Percentiles rank a stretch among this genome's conserved stretches.
Evolutionary conservation across 495 filamentous ascomycete species (phyloP).

Genomic region (Cercophora samala): DNA sequence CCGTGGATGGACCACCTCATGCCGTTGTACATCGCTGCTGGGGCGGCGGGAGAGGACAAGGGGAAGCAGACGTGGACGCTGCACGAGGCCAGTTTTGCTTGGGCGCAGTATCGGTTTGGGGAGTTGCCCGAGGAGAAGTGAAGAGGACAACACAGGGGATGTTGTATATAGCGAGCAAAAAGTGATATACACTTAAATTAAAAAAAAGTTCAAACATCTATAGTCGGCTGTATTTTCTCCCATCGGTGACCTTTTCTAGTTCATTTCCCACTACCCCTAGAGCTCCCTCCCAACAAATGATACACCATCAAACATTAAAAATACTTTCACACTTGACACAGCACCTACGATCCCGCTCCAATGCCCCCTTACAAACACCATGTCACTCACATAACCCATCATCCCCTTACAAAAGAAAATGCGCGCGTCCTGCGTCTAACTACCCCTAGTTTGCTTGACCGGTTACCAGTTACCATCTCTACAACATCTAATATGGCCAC

Average conservation of each 20-base stretch:
- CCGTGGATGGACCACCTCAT: conserved; percentile 76
- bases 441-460: not conserved
- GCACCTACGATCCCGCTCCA: not conserved
- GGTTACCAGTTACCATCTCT: not conserved
- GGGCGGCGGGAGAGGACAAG: conserved; percentile 61
- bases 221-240: not conserved
- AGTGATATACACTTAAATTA: not conserved
- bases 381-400: not conserved
- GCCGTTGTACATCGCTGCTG: conserved; percentile 71
- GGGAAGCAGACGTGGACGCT: conserved; percentile 64
- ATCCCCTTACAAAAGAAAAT: not conserved
- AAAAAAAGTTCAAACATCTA: not conserved
- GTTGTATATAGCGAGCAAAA: not conserved
- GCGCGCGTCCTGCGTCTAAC: not conserved
- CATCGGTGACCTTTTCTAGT: not conserved
- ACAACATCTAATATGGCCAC: not conserved
- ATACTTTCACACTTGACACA: not conserved
- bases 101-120: conserved; percentile 75
- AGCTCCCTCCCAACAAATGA: not conserved
- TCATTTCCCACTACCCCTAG: not conserved
- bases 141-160: conserved; percentile 9
- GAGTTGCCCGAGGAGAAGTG: conserved; percentile 39
- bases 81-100: conserved; percentile 65
- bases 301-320: not conserved
- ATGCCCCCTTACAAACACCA: not conserved